phyloP scores from a whole-genome alignment of 495 filamentous ascomycete species.

The Aspergillus campestris region DNA sequence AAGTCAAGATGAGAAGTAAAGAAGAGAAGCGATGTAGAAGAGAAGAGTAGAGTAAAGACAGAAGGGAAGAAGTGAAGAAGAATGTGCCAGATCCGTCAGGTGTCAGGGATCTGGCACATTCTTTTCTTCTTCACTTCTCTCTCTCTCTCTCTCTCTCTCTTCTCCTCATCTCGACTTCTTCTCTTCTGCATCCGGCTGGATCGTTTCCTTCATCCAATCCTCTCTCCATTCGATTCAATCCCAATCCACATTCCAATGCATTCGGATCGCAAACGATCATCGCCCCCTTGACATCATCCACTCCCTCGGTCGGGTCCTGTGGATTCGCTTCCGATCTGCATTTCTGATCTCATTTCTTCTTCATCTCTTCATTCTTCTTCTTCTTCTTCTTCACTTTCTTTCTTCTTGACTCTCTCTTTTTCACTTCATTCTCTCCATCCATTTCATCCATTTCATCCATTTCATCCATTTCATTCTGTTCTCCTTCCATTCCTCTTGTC shows the following conservation, averaged over 20 bases:
- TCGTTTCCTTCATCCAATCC: too few relatives aligned
- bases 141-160: neutral
- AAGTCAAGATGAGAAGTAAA: too few relatives aligned
- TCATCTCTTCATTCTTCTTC: neutral
- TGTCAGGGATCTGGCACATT: neutral
- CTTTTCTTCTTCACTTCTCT: slow-evolving; percentile 16
- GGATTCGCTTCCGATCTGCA: neutral
- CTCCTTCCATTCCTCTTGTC: too few relatives aligned
- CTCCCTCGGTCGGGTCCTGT: too few relatives aligned
- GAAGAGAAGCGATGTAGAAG: slow-evolving; percentile 2
- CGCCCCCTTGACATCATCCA: neutral
- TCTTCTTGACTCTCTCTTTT: neutral
- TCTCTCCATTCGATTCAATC: too few relatives aligned
- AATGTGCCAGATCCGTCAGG: too few relatives aligned
- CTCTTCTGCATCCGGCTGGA: too few relatives aligned
- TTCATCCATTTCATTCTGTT: too few relatives aligned
- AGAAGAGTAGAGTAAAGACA: too few relatives aligned
- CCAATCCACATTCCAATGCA: too few relatives aligned
- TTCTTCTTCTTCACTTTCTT: neutral
- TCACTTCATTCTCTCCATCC: neutral
- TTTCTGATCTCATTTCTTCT: neutral
- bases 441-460: neutral
- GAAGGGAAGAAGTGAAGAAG: too few relatives aligned
- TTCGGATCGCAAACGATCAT: too few relatives aligned
- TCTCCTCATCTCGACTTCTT: neutral